Evolutionary conservation across 441 rosid genomes (phyloP).

Genomic region (Populus tomentosa): DNA sequence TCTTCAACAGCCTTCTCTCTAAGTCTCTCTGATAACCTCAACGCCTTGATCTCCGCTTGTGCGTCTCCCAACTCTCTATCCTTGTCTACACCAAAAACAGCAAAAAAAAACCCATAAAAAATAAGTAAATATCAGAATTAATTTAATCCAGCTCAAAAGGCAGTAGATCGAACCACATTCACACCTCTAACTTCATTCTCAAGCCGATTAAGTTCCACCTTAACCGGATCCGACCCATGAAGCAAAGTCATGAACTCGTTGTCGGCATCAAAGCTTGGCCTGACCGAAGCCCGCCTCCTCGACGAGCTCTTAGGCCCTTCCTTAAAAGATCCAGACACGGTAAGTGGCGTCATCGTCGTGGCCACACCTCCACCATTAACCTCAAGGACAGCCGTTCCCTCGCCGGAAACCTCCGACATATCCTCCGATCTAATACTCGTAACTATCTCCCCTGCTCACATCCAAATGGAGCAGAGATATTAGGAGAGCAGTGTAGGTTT

Average conservation of each 20-base stretch:
- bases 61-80: constrained; percentile 90
- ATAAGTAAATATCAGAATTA: constrained; percentile 14
- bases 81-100: constrained; percentile 56
- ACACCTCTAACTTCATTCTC: constrained; percentile 97
- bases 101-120: constrained; percentile 3
- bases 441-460: constrained; percentile 19
- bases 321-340: constrained; percentile 68
- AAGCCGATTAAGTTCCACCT: constrained; percentile 94
- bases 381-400: constrained; percentile 32
- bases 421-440: constrained; percentile 54
- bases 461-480: constrained; percentile 23
- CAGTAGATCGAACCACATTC: constrained; percentile 62
- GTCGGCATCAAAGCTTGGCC: constrained; percentile 94
- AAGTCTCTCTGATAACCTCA: constrained; percentile 73
- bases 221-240: constrained; percentile 99
- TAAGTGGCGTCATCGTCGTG: constrained; percentile 26
- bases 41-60: constrained; percentile 87
- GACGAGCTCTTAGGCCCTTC: constrained; percentile 67
- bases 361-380: constrained; percentile 22
- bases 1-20: constrained; percentile 97
- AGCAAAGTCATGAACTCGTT: constrained; percentile 83
- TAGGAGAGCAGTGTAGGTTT: background rate
- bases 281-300: constrained; percentile 59
- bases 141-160: constrained; percentile 28
- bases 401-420: constrained; percentile 76